Conservation (phyloP, 2,329 filamentous ascomycete species). For the Cladophialophora bantiana region DNA sequence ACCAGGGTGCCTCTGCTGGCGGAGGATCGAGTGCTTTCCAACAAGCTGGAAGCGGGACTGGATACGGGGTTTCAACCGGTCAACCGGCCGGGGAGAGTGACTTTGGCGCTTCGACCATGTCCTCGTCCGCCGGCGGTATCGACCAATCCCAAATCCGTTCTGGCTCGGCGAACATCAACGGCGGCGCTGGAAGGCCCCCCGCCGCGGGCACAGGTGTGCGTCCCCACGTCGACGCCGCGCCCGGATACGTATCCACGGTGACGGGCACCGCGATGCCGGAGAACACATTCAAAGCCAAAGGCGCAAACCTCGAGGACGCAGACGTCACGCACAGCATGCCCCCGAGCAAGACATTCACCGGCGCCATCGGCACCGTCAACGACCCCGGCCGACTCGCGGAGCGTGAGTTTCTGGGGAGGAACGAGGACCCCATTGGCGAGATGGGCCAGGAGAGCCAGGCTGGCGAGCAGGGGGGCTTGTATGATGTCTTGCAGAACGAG, state of each 20-base stretch:
- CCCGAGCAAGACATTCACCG: constrained; percentile 59
- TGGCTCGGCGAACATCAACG: constrained; percentile 4
- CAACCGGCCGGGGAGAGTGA: constrained; percentile 25
- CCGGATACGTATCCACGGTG: constrained; percentile 39
- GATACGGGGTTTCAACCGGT: constrained; percentile 26
- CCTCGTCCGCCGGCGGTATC: constrained; percentile 32
- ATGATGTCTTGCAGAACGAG: constrained; percentile 33
- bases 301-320: constrained; percentile 58
- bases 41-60: constrained; percentile 31
- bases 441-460: constrained; percentile 32
- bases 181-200: background rate
- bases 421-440: constrained; percentile 36
- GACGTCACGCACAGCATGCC: constrained; percentile 43
- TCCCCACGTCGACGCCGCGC: constrained; percentile 37
- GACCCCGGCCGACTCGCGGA: constrained; percentile 62
- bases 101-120: constrained; percentile 26
- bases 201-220: constrained; percentile 10
- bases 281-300: constrained; percentile 56
- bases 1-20: constrained; percentile 47
- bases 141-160: constrained; percentile 37
- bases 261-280: constrained; percentile 38
- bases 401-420: constrained; percentile 45
- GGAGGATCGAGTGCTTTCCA: constrained; percentile 28
- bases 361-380: constrained; percentile 61
- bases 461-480: constrained; percentile 27